phyloP scores from a whole-genome alignment of 495 filamentous ascomycete genomes.

The Halenospora varia region DNA sequence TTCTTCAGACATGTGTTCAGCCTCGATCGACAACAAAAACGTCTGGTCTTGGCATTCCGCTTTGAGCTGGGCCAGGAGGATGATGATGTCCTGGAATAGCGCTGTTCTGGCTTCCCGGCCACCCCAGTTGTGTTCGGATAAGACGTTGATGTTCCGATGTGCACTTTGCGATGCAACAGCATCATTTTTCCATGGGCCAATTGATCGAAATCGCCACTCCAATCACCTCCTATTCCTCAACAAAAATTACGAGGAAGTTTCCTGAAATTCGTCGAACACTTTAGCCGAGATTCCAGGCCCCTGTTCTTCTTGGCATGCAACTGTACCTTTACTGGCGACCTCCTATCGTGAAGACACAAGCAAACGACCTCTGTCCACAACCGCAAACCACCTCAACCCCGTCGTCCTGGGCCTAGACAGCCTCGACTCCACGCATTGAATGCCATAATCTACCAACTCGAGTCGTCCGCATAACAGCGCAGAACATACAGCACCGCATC shows the following conservation, averaged over 20 bases:
- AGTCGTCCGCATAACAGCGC: slow-evolving; percentile 12
- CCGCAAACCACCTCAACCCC: neutral
- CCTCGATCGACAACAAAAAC: slow-evolving; percentile 3
- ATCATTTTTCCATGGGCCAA: too few relatives aligned
- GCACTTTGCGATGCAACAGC: too few relatives aligned
- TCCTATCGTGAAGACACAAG: slow-evolving; percentile 15
- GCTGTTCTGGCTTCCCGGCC: neutral
- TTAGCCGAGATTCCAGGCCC: neutral
- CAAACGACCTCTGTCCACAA: slow-evolving; percentile 10
- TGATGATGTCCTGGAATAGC: neutral
- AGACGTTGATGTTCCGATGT: too few relatives aligned
- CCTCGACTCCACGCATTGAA: slow-evolving; percentile 13
- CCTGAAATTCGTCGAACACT: neutral
- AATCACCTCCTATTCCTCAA: neutral
- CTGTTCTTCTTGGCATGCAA: neutral
- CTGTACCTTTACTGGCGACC: neutral
- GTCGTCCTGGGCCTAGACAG: slow-evolving; percentile 6
- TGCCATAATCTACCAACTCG: slow-evolving; percentile 3
- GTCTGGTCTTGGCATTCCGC: neutral
- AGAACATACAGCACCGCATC: slow-evolving; percentile 5
- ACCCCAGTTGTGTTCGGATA: neutral
- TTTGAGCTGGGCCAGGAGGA: neutral
- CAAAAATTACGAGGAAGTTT: neutral
- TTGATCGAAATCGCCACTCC: neutral
- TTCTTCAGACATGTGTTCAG: neutral